Evolutionary conservation across 2,329 filamentous ascomycete species (phyloP).

Genomic region (Tolypocladium guangdongense): DNA sequence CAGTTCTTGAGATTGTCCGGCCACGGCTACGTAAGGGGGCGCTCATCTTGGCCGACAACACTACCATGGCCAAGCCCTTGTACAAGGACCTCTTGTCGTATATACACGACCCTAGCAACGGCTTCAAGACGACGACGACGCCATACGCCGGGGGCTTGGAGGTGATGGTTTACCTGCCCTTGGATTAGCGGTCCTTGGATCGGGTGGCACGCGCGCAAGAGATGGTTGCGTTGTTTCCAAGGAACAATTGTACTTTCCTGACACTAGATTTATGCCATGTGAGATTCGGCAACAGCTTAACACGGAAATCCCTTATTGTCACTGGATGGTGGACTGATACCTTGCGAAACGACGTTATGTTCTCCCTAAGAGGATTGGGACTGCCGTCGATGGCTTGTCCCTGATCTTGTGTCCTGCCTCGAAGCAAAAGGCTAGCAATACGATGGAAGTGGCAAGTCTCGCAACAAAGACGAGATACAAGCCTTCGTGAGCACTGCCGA

Average conservation of each 20-base stretch:
- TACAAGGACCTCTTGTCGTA: conserved; percentile 38
- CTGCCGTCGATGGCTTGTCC: too few species aligned
- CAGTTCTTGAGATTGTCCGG: conserved; percentile 35
- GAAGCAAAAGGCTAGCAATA: neutral
- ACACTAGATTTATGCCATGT: too few species aligned
- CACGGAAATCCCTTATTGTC: too few species aligned
- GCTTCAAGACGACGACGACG: conserved; percentile 29
- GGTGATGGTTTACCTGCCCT: conserved; percentile 7
- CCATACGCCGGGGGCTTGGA: conserved; percentile 20
- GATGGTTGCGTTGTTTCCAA: too few species aligned
- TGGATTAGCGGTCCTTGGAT: neutral
- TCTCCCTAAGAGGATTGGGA: too few species aligned
- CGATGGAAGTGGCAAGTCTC: neutral
- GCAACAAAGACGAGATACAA: neutral
- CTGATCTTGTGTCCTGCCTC: neutral
- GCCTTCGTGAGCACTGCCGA: too few species aligned
- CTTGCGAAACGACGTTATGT: too few species aligned
- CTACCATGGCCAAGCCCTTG: conserved; percentile 14
- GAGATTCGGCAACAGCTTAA: too few species aligned
- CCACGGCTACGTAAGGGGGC: conserved; percentile 34
- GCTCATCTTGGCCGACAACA: conserved; percentile 39
- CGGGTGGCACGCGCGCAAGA: neutral
- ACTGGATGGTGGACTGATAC: too few species aligned
- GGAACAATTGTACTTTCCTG: too few species aligned
- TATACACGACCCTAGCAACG: conserved; percentile 31